phyloP scores from a whole-genome alignment of 2,329 filamentous ascomycete genomes.

The Stemphylium lycopersici region DNA sequence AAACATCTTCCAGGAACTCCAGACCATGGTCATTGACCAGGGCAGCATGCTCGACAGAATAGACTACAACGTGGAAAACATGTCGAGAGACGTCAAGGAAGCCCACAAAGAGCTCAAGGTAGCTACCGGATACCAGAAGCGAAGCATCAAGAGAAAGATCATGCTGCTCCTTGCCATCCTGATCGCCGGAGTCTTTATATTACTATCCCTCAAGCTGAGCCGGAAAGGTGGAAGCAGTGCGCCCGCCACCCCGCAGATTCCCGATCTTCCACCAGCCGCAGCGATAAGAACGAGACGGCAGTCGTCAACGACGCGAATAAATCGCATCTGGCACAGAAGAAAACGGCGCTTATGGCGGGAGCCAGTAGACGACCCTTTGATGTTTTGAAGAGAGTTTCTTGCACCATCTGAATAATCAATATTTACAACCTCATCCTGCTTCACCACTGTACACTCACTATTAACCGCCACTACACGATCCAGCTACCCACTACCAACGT shows the following conservation, averaged over 20 bases:
- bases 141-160: conserved; percentile 87
- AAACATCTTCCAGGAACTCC: conserved; percentile 94
- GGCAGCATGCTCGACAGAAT: conserved; percentile 60
- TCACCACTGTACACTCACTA: not conserved
- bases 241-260: conserved; percentile 23
- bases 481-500: not conserved
- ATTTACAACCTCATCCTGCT: conserved; percentile 15
- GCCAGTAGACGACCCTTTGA: conserved; percentile 16
- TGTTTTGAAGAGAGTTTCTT: not conserved
- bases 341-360: conserved; percentile 43
- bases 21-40: conserved; percentile 77
- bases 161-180: conserved; percentile 86
- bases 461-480: not conserved
- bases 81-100: conserved; percentile 90
- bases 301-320: conserved; percentile 22
- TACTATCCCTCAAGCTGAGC: conserved; percentile 80
- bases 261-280: conserved; percentile 27
- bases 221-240: conserved; percentile 41
- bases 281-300: conserved; percentile 24
- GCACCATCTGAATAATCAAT: conserved; percentile 5
- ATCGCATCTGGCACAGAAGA: conserved; percentile 42
- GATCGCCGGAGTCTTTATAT: conserved; percentile 84
- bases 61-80: conserved; percentile 91
- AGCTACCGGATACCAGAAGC: conserved; percentile 85
- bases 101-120: conserved; percentile 92